Evolutionary conservation across 2,329 filamentous ascomycete genomes (phyloP).

Genomic region (Aureobasidium sp.): DNA sequence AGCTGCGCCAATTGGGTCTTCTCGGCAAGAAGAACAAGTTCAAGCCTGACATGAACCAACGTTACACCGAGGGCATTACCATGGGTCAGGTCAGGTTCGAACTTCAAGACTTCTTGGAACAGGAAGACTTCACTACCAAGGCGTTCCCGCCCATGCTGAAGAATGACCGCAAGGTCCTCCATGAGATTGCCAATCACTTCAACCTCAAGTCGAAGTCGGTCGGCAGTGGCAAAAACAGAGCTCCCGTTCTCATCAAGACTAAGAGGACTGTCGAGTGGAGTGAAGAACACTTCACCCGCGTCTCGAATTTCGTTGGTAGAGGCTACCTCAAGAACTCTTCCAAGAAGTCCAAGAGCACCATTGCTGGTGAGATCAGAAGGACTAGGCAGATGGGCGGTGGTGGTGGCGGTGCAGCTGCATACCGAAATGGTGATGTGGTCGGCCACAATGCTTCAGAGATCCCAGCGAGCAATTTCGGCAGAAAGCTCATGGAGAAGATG

Average conservation of each 20-base stretch:
- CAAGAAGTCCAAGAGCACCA: constrained; percentile 22
- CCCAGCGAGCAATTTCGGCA: constrained; percentile 72
- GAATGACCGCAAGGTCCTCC: constrained; percentile 66
- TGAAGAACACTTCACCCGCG: constrained; percentile 45
- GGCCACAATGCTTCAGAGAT: constrained; percentile 80
- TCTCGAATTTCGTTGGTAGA: constrained; percentile 39
- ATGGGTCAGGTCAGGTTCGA: constrained; percentile 65
- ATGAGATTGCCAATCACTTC: constrained; percentile 68
- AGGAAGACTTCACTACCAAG: constrained; percentile 57
- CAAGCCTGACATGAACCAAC: constrained; percentile 51
- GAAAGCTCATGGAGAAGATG: constrained; percentile 92
- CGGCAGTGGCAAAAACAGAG: constrained; percentile 65
- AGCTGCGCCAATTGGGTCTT: constrained; percentile 39
- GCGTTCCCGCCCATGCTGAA: constrained; percentile 80
- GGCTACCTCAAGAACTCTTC: constrained; percentile 49
- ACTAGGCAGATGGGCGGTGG: constrained; percentile 29
- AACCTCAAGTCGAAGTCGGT: constrained; percentile 77
- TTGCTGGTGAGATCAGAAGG: constrained; percentile 15
- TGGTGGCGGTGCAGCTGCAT: constrained; percentile 42
- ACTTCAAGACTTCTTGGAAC: constrained; percentile 62
- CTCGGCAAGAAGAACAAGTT: constrained; percentile 32
- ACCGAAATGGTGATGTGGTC: constrained; percentile 81
- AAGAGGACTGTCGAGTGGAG: constrained; percentile 55
- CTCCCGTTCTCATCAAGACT: constrained; percentile 71
- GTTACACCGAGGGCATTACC: constrained; percentile 66